These are phyloP conservation scores for Martiniozyma abietophila DNA, from an alignment of 805 yeast species.

Conservation along the genomic window DNA sequence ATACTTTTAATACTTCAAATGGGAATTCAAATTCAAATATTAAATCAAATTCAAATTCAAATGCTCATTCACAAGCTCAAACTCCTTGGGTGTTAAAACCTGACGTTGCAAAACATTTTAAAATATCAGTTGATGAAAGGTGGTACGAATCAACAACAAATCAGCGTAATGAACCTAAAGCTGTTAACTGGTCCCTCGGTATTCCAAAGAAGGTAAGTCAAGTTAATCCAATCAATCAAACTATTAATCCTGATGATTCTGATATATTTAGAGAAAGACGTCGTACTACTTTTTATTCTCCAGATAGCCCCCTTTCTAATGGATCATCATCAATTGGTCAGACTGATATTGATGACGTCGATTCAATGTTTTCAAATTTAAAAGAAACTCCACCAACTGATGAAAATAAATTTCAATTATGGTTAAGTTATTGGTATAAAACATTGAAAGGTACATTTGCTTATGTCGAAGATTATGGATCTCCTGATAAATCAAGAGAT, in stretches of 20 bases:
- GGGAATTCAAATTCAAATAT: too few relatives aligned
- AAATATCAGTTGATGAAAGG: slow-evolving; percentile 42
- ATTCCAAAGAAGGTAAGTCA: too few relatives aligned
- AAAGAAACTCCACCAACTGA: slow-evolving; percentile 30
- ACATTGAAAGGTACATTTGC: slow-evolving; percentile 38
- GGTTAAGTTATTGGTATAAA: slow-evolving; percentile 47
- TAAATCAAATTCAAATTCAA: too few relatives aligned
- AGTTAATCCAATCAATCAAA: slow-evolving; percentile 1
- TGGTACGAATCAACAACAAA: slow-evolving; percentile 5
- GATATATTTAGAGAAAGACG: slow-evolving; percentile 9
- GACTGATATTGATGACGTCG: slow-evolving; percentile 5
- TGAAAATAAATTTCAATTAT: slow-evolving; percentile 31
- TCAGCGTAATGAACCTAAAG: not conserved
- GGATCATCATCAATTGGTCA: slow-evolving; percentile 1
- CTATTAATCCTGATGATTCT: slow-evolving; percentile 3
- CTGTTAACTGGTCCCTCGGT: too few relatives aligned
- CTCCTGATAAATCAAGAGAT: slow-evolving; percentile 30
- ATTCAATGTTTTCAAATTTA: slow-evolving; percentile 24
- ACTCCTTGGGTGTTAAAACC: slow-evolving; percentile 90
- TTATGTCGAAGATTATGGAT: slow-evolving; percentile 37
- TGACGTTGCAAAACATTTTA: slow-evolving; percentile 59
- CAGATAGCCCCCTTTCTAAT: not conserved
- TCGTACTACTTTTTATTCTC: slow-evolving; percentile 19
- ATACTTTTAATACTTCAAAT: slow-evolving; percentile 1
- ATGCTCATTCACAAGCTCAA: slow-evolving; percentile 7